Base-by-base conservation (phyloP, 2,329 filamentous ascomycete genomes). In the Verticillium nubilum region DNA sequence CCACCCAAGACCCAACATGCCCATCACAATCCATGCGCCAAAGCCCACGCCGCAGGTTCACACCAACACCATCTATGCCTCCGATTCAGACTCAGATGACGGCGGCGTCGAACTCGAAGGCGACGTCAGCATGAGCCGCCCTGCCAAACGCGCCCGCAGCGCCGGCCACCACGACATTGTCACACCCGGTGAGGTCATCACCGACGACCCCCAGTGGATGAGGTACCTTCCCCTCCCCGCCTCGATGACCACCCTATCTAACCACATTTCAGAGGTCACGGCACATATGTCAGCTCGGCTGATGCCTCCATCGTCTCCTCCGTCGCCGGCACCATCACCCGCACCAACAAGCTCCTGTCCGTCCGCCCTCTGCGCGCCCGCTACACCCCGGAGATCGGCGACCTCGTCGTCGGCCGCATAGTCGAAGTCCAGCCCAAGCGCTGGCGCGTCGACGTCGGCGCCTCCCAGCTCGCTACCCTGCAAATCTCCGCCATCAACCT, bases 191-290 rank as follows among this genome's bases (percentile, higher is more conserved):
- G 90, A 96, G 71, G 78, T 89, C 62, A 91, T 98, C 67, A 97
- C 94, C 12, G 85, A 88, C 64, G 92, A 97, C 74, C 84, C 92
- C n/a, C 92, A 97, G 80, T 98, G 92, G 92, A 98, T 98, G 94
- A 86, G 86, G 84, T 86, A 35, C 5, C 19, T 13, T 12, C 19
- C 10, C 17, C 35, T 47, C 35, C 29, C 23, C 25, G 17, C 59
- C 35, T 52, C 52, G 23, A 29, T 52, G 10, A 27, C 50, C 17
- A 29, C 23, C 4, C 6, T 29, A 19, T n/a, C 35, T 42, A 42
- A 42, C 12, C 35, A 42, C 5, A 5, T 4, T 9, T 37, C 70
- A 91, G 92, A 77, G 95, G 95, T 68, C 95, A 99, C 77, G 95
- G 95, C 66, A 99, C 95, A 56, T 97, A 91, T 73, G 80, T 90